A percentile compares a stretch with the other conserved stretches of the same genome.
phyloP scores from a whole-genome alignment of 495 filamentous ascomycete genomes.

The Podospora didyma region DNA sequence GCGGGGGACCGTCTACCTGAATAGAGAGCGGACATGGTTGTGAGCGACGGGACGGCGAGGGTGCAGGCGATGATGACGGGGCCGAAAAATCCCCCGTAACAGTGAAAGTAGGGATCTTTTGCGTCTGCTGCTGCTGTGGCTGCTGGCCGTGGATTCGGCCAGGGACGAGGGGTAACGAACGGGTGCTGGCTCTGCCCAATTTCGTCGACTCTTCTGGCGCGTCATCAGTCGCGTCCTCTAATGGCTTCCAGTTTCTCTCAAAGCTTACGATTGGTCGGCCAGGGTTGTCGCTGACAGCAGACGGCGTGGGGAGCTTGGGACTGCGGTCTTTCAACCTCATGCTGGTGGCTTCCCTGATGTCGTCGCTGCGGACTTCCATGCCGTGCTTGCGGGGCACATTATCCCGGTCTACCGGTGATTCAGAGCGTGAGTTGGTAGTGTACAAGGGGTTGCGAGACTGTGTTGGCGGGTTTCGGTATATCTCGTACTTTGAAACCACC shows the following conservation, averaged over 20 bases:
- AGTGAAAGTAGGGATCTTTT: constrained; percentile 57
- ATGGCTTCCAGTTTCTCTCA: constrained; percentile 72
- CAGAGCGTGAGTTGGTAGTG: constrained; percentile 52
- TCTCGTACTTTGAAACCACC: constrained; percentile 62
- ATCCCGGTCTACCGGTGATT: constrained; percentile 24
- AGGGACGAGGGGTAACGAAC: constrained; percentile 23
- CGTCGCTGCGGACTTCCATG: constrained; percentile 76
- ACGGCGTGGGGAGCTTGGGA: constrained; percentile 76
- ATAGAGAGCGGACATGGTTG: constrained; percentile 33
- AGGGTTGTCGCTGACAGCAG: constrained; percentile 76
- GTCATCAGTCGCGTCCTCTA: constrained; percentile 53
- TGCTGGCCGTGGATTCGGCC: constrained; percentile 22
- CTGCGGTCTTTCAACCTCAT: constrained; percentile 83
- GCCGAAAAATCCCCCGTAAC: constrained; percentile 44
- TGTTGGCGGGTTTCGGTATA: constrained; percentile 70
- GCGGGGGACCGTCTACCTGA: constrained; percentile 32
- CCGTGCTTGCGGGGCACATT: constrained; percentile 59
- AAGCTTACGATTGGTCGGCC: constrained; percentile 94
- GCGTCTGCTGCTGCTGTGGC: constrained; percentile 19
- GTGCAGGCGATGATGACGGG: constrained; percentile 29
- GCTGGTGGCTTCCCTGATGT: constrained; percentile 86
- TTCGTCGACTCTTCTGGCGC: constrained; percentile 39
- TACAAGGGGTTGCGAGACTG: constrained; percentile 74
- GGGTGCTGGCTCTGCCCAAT: constrained; percentile 15
- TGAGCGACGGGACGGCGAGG: constrained; percentile 26